Conservation (phyloP, 2,329 filamentous ascomycete species). For the Calonectria crousiana region DNA sequence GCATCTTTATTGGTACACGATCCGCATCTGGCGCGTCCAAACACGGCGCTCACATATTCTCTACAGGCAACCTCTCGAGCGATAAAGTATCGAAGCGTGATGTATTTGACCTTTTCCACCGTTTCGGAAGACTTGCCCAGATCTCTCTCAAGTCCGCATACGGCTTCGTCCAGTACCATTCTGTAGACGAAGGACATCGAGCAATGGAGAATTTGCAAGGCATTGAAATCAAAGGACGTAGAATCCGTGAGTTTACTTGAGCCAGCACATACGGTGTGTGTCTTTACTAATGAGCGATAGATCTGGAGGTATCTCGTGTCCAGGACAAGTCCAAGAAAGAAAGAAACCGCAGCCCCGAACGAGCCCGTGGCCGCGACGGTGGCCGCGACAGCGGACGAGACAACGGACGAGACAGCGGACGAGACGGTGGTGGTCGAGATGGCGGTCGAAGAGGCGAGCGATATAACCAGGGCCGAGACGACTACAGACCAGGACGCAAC, state of each 20-base stretch:
- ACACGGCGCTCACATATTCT: constrained; percentile 43
- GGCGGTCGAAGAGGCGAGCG: constrained; percentile 57
- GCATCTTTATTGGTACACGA: constrained; percentile 82
- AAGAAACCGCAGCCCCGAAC: constrained; percentile 71
- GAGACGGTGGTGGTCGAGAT: constrained; percentile 50
- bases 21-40: constrained; percentile 43
- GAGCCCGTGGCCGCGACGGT: constrained; percentile 53
- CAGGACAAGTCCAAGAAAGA: constrained; percentile 81
- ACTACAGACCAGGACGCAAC: constrained; percentile 73
- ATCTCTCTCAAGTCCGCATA: constrained; percentile 97
- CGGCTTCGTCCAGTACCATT: constrained; percentile 95
- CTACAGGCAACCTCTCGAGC: constrained; percentile 86
- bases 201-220: constrained; percentile 86
- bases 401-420: constrained; percentile 40
- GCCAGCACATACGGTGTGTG: neutral
- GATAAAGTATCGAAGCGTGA: constrained; percentile 95
- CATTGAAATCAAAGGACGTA: constrained; percentile 84
- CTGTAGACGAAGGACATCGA: constrained; percentile 76
- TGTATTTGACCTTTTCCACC: constrained; percentile 90
- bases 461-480: constrained; percentile 67
- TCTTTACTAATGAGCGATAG: constrained; percentile 56
- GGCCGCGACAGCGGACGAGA: constrained; percentile 38
- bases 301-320: constrained; percentile 89
- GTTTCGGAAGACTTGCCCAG: constrained; percentile 88
- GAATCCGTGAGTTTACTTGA: constrained; percentile 80